A percentile compares a stretch with the other conserved stretches of the same genome.
These are phyloP conservation scores for Boletus tomentosulus DNA, from an alignment of 768 basidiomycete species.

Conservation along the genomic window DNA sequence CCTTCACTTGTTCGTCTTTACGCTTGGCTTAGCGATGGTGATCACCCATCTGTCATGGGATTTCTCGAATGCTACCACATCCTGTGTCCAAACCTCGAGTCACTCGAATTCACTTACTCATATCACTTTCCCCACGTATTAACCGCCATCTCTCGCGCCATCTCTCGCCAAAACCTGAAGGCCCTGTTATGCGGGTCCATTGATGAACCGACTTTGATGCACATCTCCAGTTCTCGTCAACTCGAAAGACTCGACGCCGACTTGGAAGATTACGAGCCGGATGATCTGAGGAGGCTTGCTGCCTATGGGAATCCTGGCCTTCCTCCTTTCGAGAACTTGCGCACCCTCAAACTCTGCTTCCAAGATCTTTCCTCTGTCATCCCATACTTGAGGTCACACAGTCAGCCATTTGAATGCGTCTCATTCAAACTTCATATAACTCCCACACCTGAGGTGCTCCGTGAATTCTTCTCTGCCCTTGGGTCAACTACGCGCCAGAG, in stretches of 20 bases:
- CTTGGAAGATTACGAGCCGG: neutral
- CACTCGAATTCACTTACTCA: neutral
- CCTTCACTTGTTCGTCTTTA: neutral
- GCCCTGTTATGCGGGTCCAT: neutral
- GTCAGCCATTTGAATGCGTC: neutral
- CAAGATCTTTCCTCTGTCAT: neutral
- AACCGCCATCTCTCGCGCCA: neutral
- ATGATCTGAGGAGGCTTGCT: neutral
- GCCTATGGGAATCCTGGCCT: neutral
- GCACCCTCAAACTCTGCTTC: neutral
- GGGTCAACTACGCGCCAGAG: neutral
- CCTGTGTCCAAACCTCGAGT: neutral
- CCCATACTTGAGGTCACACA: neutral
- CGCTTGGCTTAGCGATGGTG: neutral
- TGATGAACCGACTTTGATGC: neutral
- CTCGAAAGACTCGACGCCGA: neutral
- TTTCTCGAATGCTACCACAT: neutral
- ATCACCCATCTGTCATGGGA: neutral
- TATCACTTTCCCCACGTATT: neutral
- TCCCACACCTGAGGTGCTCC: neutral
- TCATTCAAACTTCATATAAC: neutral
- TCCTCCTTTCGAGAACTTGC: neutral
- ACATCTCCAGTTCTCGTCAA: neutral
- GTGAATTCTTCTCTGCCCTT: neutral
- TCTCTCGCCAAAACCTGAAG: neutral